These are phyloP conservation scores for Arthroderma sp. DNA, from an alignment of 2,329 filamentous ascomycete genomes.

Conservation along the genomic window DNA sequence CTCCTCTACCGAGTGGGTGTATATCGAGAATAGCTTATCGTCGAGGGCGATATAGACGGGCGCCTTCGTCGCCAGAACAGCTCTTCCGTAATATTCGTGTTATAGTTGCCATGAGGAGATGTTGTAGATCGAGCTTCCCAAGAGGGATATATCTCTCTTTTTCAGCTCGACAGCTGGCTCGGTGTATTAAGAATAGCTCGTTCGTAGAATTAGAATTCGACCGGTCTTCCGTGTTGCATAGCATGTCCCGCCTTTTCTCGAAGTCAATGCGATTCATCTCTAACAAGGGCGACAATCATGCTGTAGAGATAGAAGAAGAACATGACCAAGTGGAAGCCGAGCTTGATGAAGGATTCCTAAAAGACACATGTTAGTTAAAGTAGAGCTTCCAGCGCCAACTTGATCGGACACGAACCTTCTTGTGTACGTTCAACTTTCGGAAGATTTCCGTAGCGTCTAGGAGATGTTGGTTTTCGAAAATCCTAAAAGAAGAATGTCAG, in stretches of 20 bases:
- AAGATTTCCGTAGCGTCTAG: constrained; percentile 98
- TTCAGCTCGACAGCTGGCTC: no score
- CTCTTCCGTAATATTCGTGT: not conserved
- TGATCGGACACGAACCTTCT: constrained; percentile 54
- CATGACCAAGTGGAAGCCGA: constrained; percentile 97
- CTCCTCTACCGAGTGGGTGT: not conserved
- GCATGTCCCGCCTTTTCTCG: constrained; percentile 24
- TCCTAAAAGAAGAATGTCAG: constrained; percentile 42
- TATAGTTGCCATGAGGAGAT: not conserved
- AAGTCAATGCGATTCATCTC: constrained; percentile 74
- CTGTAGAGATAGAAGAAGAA: constrained; percentile 99
- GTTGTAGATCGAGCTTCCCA: not conserved
- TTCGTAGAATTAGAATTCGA: constrained; percentile 1
- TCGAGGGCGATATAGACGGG: not conserved
- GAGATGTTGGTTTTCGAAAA: constrained; percentile 91
- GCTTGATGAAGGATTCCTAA: constrained; percentile 97
- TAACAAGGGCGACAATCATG: constrained; percentile 95
- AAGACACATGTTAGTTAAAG: not conserved
- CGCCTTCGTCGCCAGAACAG: not conserved
- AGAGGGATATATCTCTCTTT: not conserved
- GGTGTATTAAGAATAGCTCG: no score
- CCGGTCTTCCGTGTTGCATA: constrained; percentile 24
- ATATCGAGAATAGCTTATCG: not conserved
- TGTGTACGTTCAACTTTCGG: constrained; percentile 96
- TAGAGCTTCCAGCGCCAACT: not conserved